Base-by-base conservation (phyloP, 768 basidiomycete species). In the Imleria badia region DNA sequence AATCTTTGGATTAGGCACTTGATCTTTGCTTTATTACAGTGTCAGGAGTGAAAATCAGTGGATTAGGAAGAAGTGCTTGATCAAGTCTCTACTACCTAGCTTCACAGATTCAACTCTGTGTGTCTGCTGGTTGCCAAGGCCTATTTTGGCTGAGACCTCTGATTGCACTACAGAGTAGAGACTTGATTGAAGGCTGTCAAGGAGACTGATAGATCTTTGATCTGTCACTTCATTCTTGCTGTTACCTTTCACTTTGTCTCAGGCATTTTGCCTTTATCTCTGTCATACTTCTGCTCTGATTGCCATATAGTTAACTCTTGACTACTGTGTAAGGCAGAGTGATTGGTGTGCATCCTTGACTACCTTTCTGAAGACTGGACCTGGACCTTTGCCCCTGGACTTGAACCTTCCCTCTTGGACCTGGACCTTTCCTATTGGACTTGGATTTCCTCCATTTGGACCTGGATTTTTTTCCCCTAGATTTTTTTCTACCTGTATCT, bases 71-170 rank as follows among this genome's bases (percentile, higher is more conserved):
- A 57, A 45, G 52, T 54, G 29, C 6, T 26, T 12, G 0, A 20
- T 54, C 45, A 53, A 57, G 56, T 57, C 40, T 36, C 46, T 57
- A 54, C 41, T 57, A 43, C 42, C 55, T 54, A 4, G 55, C 51
- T 57, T 57, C 45, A 44, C 36, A 57, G 55, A 57, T 48, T 48
- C 47, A 54, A 57, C 52, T 57, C 56, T 57, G 36, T 45, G 52
- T 57, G 48, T 55, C 7, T 23, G 35, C 56, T 45, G 47, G 52
- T 57, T 49, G 56, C 15, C 17, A 26, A 26, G 26, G 26, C 26
- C 26, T 26, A 6, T 26, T 26, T 26, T 3, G 26, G 26, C 22
- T 17, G 19, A 30, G 45, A 47, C 29, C 51, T 53, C 55, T 53
- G 45, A n/a, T 43, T 7, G 2, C 15, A 53, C 45, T 36, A 56